These are phyloP conservation scores for Metarhizium album DNA, from an alignment of 2,329 filamentous ascomycete genomes.

Conservation along the genomic window DNA sequence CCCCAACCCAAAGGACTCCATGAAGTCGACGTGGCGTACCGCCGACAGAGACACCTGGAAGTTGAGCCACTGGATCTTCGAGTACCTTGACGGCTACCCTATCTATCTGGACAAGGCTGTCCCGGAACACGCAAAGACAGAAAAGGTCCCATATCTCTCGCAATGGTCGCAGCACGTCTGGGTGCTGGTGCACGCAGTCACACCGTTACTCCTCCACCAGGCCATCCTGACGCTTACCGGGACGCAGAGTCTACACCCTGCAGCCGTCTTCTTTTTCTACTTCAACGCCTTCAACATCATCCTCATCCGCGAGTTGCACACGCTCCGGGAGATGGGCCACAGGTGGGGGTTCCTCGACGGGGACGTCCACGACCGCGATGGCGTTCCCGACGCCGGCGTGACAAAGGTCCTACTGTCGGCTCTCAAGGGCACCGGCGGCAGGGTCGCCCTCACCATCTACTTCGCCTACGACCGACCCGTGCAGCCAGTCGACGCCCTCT, in stretches of 20 bases:
- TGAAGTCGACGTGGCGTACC: constrained; percentile 1
- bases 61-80: constrained; percentile 1
- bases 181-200: constrained; percentile 26
- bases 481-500: constrained; percentile 6
- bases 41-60: constrained; percentile 2
- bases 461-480: constrained; percentile 8
- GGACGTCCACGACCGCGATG: constrained; percentile 17
- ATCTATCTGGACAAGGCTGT: neutral
- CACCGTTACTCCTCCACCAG: constrained; percentile 28
- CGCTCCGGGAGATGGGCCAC: constrained; percentile 23
- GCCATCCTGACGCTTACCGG: neutral
- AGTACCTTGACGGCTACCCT: neutral
- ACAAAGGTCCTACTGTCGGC: constrained; percentile 22
- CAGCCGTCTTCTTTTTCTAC: neutral
- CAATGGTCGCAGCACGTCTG: constrained; percentile 26
- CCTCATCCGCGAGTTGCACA: neutral
- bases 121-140: constrained; percentile 1
- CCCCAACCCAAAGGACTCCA: constrained; percentile 1
- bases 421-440: constrained; percentile 20
- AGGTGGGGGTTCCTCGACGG: constrained; percentile 31
- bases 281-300: constrained; percentile 5
- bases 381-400: constrained; percentile 28
- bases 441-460: constrained; percentile 19
- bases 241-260: neutral
- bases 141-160: constrained; percentile 20